Conservation (phyloP, 1,139 yeast genomes). For the Kodamaea plutei region DNA sequence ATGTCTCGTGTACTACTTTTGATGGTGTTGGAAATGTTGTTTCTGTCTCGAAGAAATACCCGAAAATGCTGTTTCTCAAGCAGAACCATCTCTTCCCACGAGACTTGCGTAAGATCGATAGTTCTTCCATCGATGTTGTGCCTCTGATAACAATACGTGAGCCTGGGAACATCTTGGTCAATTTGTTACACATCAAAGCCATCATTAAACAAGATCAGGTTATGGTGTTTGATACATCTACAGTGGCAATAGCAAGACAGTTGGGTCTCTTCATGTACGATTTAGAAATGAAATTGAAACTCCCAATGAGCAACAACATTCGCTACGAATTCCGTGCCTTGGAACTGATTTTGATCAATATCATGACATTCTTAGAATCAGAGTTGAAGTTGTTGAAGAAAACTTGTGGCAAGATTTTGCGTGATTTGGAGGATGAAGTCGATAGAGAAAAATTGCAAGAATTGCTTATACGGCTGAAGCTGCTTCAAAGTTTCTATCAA, state of each 20-base stretch:
- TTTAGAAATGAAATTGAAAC: slow-evolving; percentile 70
- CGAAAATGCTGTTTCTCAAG: slow-evolving; percentile 68
- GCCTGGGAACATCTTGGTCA: slow-evolving; percentile 68
- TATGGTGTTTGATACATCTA: slow-evolving; percentile 73
- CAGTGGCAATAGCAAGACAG: slow-evolving; percentile 50
- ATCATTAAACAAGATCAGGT: slow-evolving; percentile 77
- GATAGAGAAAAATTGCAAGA: slow-evolving; percentile 80
- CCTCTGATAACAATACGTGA: slow-evolving; percentile 82
- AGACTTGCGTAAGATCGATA: slow-evolving; percentile 82
- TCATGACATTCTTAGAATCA: slow-evolving; percentile 76
- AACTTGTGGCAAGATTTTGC: slow-evolving; percentile 71
- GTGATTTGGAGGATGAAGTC: slow-evolving; percentile 80
- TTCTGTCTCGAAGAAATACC: slow-evolving; percentile 73
- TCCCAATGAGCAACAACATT: slow-evolving; percentile 29
- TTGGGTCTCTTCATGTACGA: slow-evolving; percentile 84
- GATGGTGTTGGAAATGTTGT: slow-evolving; percentile 68
- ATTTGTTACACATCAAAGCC: slow-evolving; percentile 82
- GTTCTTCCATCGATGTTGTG: slow-evolving; percentile 82
- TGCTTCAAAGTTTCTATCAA: slow-evolving; percentile 75
- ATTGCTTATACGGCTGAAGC: slow-evolving; percentile 75
- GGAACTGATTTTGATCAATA: slow-evolving; percentile 82
- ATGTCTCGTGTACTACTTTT: slow-evolving; percentile 67
- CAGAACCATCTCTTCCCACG: slow-evolving; percentile 78
- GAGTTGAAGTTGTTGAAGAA: slow-evolving; percentile 75
- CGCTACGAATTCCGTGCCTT: slow-evolving; percentile 84